Conservation (phyloP, 257 asterid species). For the Fraxinus pennsylvanica region DNA sequence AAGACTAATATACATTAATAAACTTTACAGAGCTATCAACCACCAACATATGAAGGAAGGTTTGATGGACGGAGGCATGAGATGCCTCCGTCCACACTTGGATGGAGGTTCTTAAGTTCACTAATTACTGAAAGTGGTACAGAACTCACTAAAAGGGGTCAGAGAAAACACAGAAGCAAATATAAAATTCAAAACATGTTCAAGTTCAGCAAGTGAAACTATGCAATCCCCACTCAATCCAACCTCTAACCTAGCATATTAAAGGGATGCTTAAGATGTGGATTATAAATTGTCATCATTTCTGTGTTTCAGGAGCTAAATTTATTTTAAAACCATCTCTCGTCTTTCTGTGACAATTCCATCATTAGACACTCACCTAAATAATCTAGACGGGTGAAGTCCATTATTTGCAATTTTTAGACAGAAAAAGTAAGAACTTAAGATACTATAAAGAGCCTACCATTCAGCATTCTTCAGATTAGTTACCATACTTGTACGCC, state of each 20-base stretch:
- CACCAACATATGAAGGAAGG: conserved; percentile 5
- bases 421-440: background rate
- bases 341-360: background rate
- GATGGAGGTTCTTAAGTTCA: too few relatives aligned
- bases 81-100: too few relatives aligned
- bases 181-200: background rate
- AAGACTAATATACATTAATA: background rate
- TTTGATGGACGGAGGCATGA: too few relatives aligned
- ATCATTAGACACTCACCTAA: background rate
- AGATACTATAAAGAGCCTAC: background rate
- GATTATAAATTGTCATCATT: background rate
- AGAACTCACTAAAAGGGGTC: background rate
- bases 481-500: background rate
- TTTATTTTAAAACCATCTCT: background rate
- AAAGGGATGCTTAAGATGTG: background rate
- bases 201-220: background rate
- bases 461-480: background rate
- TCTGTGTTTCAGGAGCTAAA: background rate
- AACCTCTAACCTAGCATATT: background rate
- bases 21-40: background rate
- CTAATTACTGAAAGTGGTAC: background rate
- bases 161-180: background rate
- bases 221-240: background rate
- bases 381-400: background rate
- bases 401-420: background rate